Conservation (phyloP, 805 yeast genomes). For the Yamadazyma phyllophila region DNA sequence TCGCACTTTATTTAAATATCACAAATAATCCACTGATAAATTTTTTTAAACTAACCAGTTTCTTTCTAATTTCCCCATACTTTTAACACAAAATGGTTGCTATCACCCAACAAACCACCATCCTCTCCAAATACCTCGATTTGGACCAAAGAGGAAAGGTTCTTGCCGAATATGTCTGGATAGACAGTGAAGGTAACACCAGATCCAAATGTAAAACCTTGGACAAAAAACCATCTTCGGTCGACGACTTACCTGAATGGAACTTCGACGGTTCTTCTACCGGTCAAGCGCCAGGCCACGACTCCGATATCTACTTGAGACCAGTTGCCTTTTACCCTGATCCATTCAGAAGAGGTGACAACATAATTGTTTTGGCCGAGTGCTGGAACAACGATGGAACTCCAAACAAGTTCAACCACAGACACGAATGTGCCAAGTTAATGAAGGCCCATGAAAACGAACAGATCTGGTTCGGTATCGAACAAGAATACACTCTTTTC, state of each 20-base stretch:
- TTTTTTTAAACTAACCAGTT: constrained; percentile 5
- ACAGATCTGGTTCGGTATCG: constrained; percentile 95
- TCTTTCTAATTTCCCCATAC: constrained; percentile 7
- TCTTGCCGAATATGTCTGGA: constrained; percentile 97
- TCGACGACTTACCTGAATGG: constrained; percentile 97
- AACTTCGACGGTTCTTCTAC: constrained; percentile 99
- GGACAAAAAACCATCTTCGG: constrained; percentile 58
- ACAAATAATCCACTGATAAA: constrained; percentile 5
- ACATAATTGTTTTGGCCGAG: constrained; percentile 91
- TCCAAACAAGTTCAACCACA: constrained; percentile 97
- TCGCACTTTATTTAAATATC: constrained; percentile 4
- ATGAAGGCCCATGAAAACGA: constrained; percentile 87
- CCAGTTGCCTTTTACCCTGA: constrained; percentile 96
- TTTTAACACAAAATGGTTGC: constrained; percentile 27
- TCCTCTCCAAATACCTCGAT: constrained; percentile 77
- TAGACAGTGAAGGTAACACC: constrained; percentile 85
- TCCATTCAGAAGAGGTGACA: constrained; percentile 97
- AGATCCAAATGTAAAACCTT: constrained; percentile 96
- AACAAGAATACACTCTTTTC: constrained; percentile 96
- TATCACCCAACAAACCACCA: constrained; percentile 67
- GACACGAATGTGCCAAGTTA: constrained; percentile 93
- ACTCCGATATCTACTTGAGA: constrained; percentile 91
- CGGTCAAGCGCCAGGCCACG: constrained; percentile 97
- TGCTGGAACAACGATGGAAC: constrained; percentile 99
- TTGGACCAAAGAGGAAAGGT: constrained; percentile 83